Evolutionary conservation across 352 stramenopile species (phyloP).

Genomic region (Globisporangium spiculum): DNA sequence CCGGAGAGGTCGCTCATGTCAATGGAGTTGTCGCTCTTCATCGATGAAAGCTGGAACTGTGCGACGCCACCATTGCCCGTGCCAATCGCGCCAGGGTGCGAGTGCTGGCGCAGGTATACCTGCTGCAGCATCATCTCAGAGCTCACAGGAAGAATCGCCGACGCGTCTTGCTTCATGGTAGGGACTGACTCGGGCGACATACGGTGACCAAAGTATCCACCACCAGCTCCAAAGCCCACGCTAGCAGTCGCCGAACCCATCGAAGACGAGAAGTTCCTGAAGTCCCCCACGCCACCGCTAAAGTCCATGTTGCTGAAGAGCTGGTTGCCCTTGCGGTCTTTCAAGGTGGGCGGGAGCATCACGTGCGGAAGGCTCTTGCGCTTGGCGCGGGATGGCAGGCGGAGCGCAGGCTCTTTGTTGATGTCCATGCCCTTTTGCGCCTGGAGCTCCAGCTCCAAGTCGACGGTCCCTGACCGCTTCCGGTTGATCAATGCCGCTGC

Average conservation of each 20-base stretch:
- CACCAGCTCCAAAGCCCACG: not conserved
- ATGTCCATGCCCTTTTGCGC: constrained; percentile 14
- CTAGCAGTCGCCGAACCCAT: not conserved
- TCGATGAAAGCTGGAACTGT: constrained; percentile 6
- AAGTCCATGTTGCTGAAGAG: constrained; percentile 21
- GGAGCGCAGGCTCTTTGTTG: constrained; percentile 24
- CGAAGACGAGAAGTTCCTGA: constrained; percentile 22
- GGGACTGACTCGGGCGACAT: not conserved
- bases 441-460: constrained; percentile 18
- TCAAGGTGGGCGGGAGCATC: constrained; percentile 18
- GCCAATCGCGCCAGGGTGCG: constrained; percentile 13
- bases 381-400: constrained; percentile 31
- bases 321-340: constrained; percentile 34
- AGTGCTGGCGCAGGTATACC: constrained; percentile 24
- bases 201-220: constrained; percentile 11
- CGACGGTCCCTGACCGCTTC: constrained; percentile 19
- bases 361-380: constrained; percentile 45
- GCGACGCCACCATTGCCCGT: not conserved
- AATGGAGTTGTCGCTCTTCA: constrained; percentile 18
- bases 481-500: constrained; percentile 4
- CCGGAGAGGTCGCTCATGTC: constrained; percentile 22
- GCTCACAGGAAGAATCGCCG: constrained; percentile 29
- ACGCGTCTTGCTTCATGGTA: constrained; percentile 29
- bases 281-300: constrained; percentile 9
- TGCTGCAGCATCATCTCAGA: constrained; percentile 28